These are phyloP conservation scores for Flaveria robusta DNA, from an alignment of 129 eudicot genomes.

Conservation along the genomic window DNA sequence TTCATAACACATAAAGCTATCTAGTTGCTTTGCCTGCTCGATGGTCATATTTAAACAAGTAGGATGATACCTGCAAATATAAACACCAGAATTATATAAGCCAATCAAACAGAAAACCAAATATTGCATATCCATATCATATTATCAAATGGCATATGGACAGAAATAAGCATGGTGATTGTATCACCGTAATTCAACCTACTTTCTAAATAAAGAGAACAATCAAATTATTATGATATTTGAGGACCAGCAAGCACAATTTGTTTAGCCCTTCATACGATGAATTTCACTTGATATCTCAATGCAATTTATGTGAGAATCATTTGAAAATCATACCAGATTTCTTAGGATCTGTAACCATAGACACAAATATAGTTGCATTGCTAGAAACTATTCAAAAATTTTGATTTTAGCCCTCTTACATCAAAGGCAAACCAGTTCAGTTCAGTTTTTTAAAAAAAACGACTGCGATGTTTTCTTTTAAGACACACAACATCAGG, in stretches of 20 bases:
- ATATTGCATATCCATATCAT: neutral
- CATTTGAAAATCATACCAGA: neutral
- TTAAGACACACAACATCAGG: neutral
- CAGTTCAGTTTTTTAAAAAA: no score
- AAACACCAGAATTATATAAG: neutral
- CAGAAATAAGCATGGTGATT: neutral
- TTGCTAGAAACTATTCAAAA: neutral
- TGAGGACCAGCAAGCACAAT: no score
- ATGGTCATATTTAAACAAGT: constrained; percentile 63
- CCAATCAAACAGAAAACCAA: neutral
- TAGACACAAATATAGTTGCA: neutral
- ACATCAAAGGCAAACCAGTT: neutral
- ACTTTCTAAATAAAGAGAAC: neutral
- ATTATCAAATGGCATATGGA: constrained; percentile 2
- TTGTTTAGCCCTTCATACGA: neutral
- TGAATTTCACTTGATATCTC: neutral
- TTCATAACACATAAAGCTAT: constrained; percentile 56
- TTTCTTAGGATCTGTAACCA: neutral
- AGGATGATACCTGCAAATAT: constrained; percentile 69
- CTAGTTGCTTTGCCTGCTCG: constrained; percentile 61
- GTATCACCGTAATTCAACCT: neutral
- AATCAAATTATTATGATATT: neutral
- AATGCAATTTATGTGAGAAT: neutral
- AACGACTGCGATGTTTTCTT: neutral
- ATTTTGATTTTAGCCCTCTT: neutral